Evolutionary conservation across 2,329 filamentous ascomycete genomes (phyloP), one percentile per base, ranked within the genome.

Genomic region (Penicillium vulpinum): DNA sequence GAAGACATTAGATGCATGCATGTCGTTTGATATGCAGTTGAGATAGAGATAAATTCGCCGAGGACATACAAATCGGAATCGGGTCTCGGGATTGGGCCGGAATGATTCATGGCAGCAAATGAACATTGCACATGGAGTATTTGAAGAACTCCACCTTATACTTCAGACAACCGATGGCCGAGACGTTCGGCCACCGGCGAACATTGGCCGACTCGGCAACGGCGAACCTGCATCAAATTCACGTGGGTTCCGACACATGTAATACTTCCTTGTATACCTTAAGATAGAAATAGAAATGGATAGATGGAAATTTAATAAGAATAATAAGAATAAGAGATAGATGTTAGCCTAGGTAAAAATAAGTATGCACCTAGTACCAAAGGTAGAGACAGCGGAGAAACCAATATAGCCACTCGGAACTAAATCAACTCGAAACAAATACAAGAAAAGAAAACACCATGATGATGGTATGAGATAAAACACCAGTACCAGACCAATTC

Each of bases 401-500:
- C 41, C 22, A 11, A 46, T 35, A 44, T 40, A 31, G 28, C 52
- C 38, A 6, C 21, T 31, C 35, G n/a, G 21, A 35, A 47, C 41
- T 28, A 15, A 35, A 54, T 16, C n/a, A 31, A 31, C 18, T 52
- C 21, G 33, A 43, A 45, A 44, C n/a, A 54, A 51, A 44, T 58
- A 60, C 58, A 62, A 58, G 54, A 58, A 56, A 44, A 16, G 29
- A 52, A 60, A 49, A 48, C 36, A 50, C 55, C 51, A 49, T 46
- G 54, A 51, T 3, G 29, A 55, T 60, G 57, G 54, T 60, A 60
- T 60, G 59, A 50, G 55, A 52, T 26, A 46, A 43, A 59, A 57
- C 52, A 57, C 39, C 36, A 45, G 15, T 15, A 45, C 22, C 21
- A 26, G 28, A 31, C 22, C 11, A 45, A 40, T 22, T 24, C 40